Conservation (phyloP, 495 filamentous ascomycete species). For the Xylaria bambusicola region DNA sequence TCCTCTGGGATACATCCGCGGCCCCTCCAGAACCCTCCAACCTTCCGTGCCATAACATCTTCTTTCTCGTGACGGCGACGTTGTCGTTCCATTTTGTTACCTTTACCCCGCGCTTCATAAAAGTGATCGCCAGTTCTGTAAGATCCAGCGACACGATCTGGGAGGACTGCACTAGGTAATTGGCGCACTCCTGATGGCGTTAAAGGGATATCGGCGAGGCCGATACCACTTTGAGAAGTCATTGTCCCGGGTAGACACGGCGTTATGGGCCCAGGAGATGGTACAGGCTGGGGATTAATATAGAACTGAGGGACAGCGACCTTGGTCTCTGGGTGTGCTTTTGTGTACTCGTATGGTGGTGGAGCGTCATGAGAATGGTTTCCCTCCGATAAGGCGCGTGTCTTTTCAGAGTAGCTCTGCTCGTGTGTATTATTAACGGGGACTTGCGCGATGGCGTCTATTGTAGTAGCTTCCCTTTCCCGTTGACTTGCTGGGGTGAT, state of each 20-base stretch:
- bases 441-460: background rate
- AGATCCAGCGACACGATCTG: conserved; percentile 39
- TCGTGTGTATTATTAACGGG: conserved; percentile 12
- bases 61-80: conserved; percentile 63
- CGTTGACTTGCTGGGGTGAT: conserved; percentile 17
- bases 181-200: conserved; percentile 33
- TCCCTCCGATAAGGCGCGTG: conserved; percentile 37
- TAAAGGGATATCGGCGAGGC: conserved; percentile 41
- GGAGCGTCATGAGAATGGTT: conserved; percentile 35
- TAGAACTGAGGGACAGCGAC: conserved; percentile 43
- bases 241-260: conserved; percentile 46
- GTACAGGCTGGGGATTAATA: conserved; percentile 39
- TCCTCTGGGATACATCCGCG: conserved; percentile 59
- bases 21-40: conserved; percentile 62
- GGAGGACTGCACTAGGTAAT: conserved; percentile 28
- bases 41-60: conserved; percentile 56
- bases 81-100: conserved; percentile 49
- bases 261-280: conserved; percentile 46
- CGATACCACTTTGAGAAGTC: conserved; percentile 49
- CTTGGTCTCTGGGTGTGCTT: conserved; percentile 31
- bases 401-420: conserved; percentile 38
- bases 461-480: conserved; percentile 18
- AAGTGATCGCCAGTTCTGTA: conserved; percentile 41
- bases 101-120: conserved; percentile 31
- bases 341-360: conserved; percentile 48